Evolutionary conservation across 2,329 filamentous ascomycete species (phyloP), one percentile per base, ranked within the genome.

Genomic region (Colletotrichum paranaense): DNA sequence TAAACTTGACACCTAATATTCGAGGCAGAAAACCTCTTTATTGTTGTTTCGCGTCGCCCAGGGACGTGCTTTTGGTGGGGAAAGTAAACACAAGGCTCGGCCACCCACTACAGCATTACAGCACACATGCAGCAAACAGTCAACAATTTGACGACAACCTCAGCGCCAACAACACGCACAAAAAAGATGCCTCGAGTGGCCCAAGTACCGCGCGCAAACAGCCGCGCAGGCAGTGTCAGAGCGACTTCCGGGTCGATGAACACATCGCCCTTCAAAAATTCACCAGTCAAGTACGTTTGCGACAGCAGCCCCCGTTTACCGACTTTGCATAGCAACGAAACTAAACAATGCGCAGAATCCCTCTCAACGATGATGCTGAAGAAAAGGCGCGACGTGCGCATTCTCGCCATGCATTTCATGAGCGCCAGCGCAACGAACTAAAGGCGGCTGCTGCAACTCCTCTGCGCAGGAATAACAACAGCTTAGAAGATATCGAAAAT

Each of bases 361-460:
- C 97, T 46, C 90, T 99, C 75, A 98, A 98, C 86, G 97, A 99
- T 86, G 97, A 99, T 87, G 92, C 91, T 74, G 91, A 93, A 78
- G 97, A 99, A 85, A 98, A 97, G 83, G 95, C 95, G 62, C 92
- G 93, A 78, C 93, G 97, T 62, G 88, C 96, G 79, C 93, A 97
- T 80, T 95, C 94, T 74, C 92, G 97, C 79, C 94, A 97, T 84
- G 95, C 94, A 42, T 90, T 94, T 35, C 93, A 98, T 81, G 94
- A 97, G 82, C 92, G 92, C 77, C 95, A 98, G 81, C 94, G 97
- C 88, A 97, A 97, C 84, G 92, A 97, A 81, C 92, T 98, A 78
- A 95, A 95, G 82, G 92, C 93, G 12, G 94, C 94, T 58, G 85
- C 86, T 24, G 88, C 88, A 56, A 93, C 93, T 6, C 94, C 94